Evolutionary conservation across 23 red algal genomes (phyloP).

Genomic region (Chondrus crispus): DNA sequence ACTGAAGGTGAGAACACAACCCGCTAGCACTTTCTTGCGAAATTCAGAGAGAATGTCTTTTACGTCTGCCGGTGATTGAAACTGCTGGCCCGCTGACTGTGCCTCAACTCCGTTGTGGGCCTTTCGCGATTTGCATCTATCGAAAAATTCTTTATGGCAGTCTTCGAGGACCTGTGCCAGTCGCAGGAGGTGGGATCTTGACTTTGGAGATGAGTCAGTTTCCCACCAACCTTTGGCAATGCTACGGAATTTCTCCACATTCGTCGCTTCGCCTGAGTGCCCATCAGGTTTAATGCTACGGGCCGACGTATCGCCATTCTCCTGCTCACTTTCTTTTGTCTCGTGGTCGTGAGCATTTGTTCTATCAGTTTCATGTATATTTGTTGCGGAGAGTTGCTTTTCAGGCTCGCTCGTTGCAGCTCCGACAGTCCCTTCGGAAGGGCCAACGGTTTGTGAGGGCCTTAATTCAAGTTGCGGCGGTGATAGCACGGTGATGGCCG

Average conservation of each 20-base stretch:
- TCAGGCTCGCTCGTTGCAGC: not conserved
- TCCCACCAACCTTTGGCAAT: constrained; percentile 32
- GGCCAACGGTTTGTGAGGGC: not conserved
- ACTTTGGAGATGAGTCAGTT: constrained; percentile 4
- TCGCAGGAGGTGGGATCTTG: constrained; percentile 20
- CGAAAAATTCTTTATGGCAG: constrained; percentile 63
- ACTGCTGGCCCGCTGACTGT: not conserved
- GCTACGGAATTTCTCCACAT: not conserved
- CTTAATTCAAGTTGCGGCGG: not conserved
- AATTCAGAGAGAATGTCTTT: constrained; percentile 66
- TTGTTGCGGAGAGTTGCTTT: not conserved
- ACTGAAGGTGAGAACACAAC: constrained; percentile 79
- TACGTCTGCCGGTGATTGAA: constrained; percentile 69
- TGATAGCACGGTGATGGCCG: not conserved
- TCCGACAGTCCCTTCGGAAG: too few species aligned
- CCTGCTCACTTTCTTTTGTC: not conserved
- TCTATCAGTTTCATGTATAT: not conserved
- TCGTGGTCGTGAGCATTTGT: not conserved
- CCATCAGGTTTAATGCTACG: not conserved
- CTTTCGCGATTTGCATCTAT: not conserved
- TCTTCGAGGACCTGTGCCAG: constrained; percentile 62
- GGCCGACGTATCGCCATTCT: not conserved
- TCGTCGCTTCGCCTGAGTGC: not conserved
- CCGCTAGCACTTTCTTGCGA: constrained; percentile 67
- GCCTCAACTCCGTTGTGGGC: not conserved